Base-by-base conservation (phyloP, 345 rosid genomes). In the Garcia nutans region DNA sequence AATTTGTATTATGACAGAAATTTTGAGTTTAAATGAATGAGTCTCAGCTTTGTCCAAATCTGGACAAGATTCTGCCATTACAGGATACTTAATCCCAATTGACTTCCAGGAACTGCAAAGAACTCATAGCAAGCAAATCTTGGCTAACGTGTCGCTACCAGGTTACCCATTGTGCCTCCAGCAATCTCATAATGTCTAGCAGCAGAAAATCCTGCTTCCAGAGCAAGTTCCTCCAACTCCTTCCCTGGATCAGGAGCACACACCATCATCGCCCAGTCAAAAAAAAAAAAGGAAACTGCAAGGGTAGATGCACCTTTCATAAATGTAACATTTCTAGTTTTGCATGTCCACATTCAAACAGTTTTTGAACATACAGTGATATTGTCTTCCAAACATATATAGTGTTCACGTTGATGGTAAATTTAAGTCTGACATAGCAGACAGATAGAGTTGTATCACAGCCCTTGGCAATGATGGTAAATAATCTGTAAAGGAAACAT, bases 151-250 rank as follows among this genome's bases (percentile, higher is more conserved):
- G 83, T 85, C 62, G 92, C 92, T 15, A 90, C 96, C 37, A 95
- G 86, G 81, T 86, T 90, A 33, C 94, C 97, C 97, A 95, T 89
- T 78, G 93, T 82, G 71, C 98, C 93, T 73, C 94, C 93, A 26
- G 91, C 78, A 58, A 90, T 86, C 87, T 84, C 96, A 31, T 87
- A 92, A 84, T 89, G 89, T 70, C 61, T 77, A 26, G 94, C 93
- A 50, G 76, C 74, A 58, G 91, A 89, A 87, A 93, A 95, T 73
- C 97, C 94, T 73, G 86, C 85, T 71, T 90, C 88, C 31, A 88
- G 56, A 75, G 97, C 97, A 41, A 89, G 93, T 68, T 82, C 79
- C 88, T 92, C 98, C 78, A 89, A 82, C 84, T 95, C 95, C 82
- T 86, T 80, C 58, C 96, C 97, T 92, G 78, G 56, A 80, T 64